Evolutionary conservation across 345 rosid species (phyloP), one percentile per base, ranked within the genome.

Genomic region (Syzygium grande): DNA sequence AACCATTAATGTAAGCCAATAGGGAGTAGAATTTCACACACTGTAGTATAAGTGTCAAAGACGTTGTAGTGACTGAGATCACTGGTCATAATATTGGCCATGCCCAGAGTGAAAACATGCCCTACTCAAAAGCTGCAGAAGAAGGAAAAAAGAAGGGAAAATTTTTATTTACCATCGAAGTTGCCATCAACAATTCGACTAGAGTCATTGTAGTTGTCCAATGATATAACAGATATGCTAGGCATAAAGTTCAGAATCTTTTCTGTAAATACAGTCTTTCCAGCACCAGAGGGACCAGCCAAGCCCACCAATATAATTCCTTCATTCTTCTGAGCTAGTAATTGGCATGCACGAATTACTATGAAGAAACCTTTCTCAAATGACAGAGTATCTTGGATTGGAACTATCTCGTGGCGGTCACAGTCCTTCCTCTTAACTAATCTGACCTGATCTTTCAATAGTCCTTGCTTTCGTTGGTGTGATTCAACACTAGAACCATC

Each of bases 271-370:
- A 98, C 92, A 19, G 98, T 94, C 95, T 98, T 98, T 88, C 99
- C 99, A n/a, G 99, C 98, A 87, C 99, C 99, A 88, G 99, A 98
- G 88, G 99, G 99, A 68, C 99, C 99, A 46, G 99, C 99, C 63
- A 98, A 90, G 15, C 99, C 99, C 84, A 97, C 93, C 93, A 97
- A 86, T 89, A 94, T 91, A 9, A 98, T 94, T 89, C 99, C 98
- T 59, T 98, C 96, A 88, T 95, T 97, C 91, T 93, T 95, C 90
- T 98, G 98, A 52, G 96, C 95, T 38, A 97, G 92, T 94, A 97
- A 88, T 84, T 98, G 99, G 92, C 98, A 94, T 11, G 98, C 98
- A 21, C 99, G 99, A 87, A 98, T 93, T 52, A 97, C 96, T 23
- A 95, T 92, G 78, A 93, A 96, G 92, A 98, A 98, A 23, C 99